These are phyloP conservation scores for Mycena olivaceomarginata DNA, from an alignment of 768 basidiomycete species.

Conservation along the genomic window DNA sequence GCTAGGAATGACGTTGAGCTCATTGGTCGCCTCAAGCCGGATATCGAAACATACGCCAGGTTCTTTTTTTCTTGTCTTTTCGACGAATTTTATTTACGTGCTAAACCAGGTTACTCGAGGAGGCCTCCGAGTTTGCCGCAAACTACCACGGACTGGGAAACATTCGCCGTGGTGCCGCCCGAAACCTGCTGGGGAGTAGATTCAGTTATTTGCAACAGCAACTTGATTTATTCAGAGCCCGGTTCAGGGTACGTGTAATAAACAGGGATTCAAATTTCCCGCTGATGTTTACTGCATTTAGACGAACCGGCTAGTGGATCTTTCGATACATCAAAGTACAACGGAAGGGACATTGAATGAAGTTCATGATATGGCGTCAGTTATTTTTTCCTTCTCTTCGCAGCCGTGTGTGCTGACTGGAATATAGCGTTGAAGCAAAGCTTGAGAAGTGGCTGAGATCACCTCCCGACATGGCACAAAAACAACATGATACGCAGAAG, in stretches of 20 bases:
- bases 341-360: not conserved
- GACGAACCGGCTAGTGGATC: slow-evolving; percentile 28
- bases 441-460: slow-evolving; percentile 22
- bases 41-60: slow-evolving; percentile 16
- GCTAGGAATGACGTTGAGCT: not conserved
- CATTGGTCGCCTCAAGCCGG: slow-evolving; percentile 2
- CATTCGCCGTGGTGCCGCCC: not conserved
- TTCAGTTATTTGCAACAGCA: not conserved
- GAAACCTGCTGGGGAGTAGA: not conserved
- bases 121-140: not conserved
- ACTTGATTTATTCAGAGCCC: slow-evolving; percentile 20
- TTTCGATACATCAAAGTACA: slow-evolving; percentile 2
- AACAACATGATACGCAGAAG: slow-evolving; percentile 8
- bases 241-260: slow-evolving; percentile 3
- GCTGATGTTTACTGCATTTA: not conserved
- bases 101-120: not conserved
- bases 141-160: not conserved
- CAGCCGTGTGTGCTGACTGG: not conserved
- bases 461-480: slow-evolving; percentile 17
- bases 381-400: not conserved
- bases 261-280: not conserved
- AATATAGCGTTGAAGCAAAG: slow-evolving; percentile 1
- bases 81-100: no score
- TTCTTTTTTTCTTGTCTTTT: not conserved
- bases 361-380: slow-evolving; percentile 14